Evolutionary conservation across 2,329 filamentous ascomycete genomes (phyloP), one percentile per base, ranked within the genome.

Genomic region (Colletotrichum sp.): DNA sequence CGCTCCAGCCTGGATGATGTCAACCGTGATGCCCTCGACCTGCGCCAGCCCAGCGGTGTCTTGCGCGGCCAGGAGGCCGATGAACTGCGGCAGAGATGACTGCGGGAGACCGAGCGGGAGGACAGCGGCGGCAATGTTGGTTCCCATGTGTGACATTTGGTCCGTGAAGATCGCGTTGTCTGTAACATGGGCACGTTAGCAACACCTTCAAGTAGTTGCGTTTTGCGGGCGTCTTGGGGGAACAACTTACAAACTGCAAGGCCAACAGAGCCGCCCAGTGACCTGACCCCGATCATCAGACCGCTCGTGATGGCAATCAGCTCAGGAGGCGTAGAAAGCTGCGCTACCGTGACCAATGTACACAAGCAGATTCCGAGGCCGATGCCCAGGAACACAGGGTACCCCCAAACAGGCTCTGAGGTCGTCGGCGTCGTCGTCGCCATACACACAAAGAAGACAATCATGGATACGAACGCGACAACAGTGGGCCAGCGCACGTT

Each of bases 221-320:
- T n/a, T 5, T n/a, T 3, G 38, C 38, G 9, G 43, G 3, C 18
- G 18, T 51, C 21, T 51, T 21, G n/a, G 11, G 11, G 11, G 43
- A 6, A 21, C 6, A 21, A 1, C 43, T 51, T 3, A 51, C 43
- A 82, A 33, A 85, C 83, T 13, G 83, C 82, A 3, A 85, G 75
- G 4, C 83, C 84, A 21, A 85, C 77, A 0, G 81, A 79, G 3
- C 83, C 84, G 15, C 84, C 84, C 0, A 85, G 78, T 13, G 82
- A 84, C 8, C 84, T 78, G 4, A 83, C 76, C 21, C 81, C 78
- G 51, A 85, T 84, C 36, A 85, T 79, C 16, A 86, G 76, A 7
- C 84, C 83, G 24, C 80, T 83, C 4, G 83, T 79, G 13, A 82
- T 79, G 5, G 84, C 79, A 33, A 85, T 84, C 29, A 85, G 78